These are phyloP conservation scores for Calocybe cyanea DNA, from an alignment of 768 basidiomycete species.

Conservation along the genomic window DNA sequence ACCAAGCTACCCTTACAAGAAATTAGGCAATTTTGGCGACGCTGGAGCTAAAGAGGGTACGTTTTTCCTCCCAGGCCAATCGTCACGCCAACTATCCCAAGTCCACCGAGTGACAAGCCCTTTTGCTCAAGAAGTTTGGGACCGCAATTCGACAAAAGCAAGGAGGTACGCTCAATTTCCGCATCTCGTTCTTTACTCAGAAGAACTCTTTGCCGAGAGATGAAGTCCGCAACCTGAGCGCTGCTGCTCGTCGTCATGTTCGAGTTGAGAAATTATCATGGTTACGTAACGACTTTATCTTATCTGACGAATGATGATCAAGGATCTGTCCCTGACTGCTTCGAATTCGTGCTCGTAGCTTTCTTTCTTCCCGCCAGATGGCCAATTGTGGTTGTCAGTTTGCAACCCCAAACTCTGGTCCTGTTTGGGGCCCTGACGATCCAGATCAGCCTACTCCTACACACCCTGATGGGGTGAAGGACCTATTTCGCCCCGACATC, in stretches of 20 bases:
- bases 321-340: no score
- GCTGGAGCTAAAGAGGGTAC: slow-evolving; percentile 41
- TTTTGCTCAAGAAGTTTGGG: slow-evolving; percentile 85
- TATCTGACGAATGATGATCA: no score
- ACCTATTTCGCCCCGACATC: slow-evolving; percentile 54
- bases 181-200: slow-evolving; percentile 72
- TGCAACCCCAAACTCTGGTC: slow-evolving; percentile 8
- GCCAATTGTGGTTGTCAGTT: slow-evolving; percentile 13
- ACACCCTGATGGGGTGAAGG: slow-evolving; percentile 24
- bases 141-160: slow-evolving; percentile 79
- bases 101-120: slow-evolving; percentile 73
- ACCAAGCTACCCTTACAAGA: slow-evolving; percentile 60
- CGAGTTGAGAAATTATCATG: neutral
- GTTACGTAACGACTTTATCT: neutral
- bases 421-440: slow-evolving; percentile 44
- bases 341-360: neutral
- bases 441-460: slow-evolving; percentile 24
- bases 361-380: slow-evolving; percentile 1
- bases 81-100: slow-evolving; percentile 67
- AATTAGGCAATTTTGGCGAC: slow-evolving; percentile 16
- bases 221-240: slow-evolving; percentile 48
- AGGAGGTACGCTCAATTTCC: slow-evolving; percentile 77
- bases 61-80: slow-evolving; percentile 92
- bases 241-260: slow-evolving; percentile 27
- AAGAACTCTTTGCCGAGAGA: slow-evolving; percentile 63